Conservation (phyloP, 2,329 filamentous ascomycete genomes). For the Blumeria graminis region DNA sequence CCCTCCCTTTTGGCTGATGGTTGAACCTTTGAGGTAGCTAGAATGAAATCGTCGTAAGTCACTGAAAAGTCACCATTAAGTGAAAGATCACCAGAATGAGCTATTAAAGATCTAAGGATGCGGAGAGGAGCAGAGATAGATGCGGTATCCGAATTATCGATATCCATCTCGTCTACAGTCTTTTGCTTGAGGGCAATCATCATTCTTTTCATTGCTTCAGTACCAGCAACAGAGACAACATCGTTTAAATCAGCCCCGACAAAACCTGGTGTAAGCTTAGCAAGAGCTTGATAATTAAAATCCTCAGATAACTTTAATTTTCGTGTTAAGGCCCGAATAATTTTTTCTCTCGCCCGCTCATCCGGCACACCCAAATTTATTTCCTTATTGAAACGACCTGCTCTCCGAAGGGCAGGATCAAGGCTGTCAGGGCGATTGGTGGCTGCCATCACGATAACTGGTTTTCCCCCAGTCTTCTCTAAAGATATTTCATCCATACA, state of each 20-base stretch:
- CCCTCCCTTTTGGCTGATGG: constrained; percentile 76
- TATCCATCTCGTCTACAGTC: constrained; percentile 13
- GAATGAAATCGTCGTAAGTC: constrained; percentile 44
- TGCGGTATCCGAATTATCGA: not conserved
- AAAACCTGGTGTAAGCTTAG: constrained; percentile 73
- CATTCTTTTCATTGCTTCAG: constrained; percentile 17
- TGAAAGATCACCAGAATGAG: constrained; percentile 25
- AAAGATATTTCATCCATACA: constrained; percentile 67
- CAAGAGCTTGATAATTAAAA: constrained; percentile 49
- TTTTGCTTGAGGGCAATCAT: constrained; percentile 14
- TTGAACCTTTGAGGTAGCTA: constrained; percentile 50
- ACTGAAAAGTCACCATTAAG: constrained; percentile 31
- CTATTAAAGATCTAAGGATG: constrained; percentile 26
- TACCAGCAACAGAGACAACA: constrained; percentile 21
- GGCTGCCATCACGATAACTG: constrained; percentile 73
- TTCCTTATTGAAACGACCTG: constrained; percentile 57
- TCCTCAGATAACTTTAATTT: constrained; percentile 39
- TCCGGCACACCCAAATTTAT: constrained; percentile 77
- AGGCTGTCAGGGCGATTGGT: constrained; percentile 75
- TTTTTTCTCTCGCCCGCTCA: constrained; percentile 50
- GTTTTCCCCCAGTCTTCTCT: constrained; percentile 47
- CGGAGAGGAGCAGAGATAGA: constrained; percentile 14
- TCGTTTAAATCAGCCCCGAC: constrained; percentile 72
- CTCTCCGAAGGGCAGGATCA: constrained; percentile 51
- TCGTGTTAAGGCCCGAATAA: constrained; percentile 48